These are phyloP conservation scores for Phytophthora aleatoria DNA, from an alignment of 352 stramenopile genomes.

Conservation along the genomic window DNA sequence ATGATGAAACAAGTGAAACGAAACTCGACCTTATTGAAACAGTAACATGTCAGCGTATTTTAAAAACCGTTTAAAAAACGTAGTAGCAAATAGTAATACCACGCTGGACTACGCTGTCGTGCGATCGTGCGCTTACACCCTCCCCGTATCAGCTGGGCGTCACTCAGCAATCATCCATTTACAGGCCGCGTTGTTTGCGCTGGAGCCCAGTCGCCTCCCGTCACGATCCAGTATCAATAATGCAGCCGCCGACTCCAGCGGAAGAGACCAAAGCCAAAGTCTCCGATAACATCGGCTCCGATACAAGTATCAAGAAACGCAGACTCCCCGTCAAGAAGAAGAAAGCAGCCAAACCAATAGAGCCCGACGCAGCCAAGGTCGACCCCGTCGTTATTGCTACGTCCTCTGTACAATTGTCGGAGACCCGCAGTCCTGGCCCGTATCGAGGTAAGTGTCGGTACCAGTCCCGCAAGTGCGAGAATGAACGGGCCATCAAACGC, in stretches of 20 bases:
- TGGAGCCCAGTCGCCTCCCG: background rate
- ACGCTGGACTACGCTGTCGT: conserved; percentile 23
- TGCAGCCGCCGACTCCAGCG: conserved; percentile 12
- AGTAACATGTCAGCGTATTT: background rate
- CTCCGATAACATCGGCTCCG: conserved; percentile 3
- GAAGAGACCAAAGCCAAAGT: conserved; percentile 9
- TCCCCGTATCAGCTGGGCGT: conserved; percentile 29
- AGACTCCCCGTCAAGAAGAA: conserved; percentile 9
- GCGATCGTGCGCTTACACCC: conserved; percentile 22
- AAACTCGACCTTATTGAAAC: background rate
- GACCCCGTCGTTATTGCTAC: conserved; percentile 8
- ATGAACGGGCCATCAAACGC: conserved; percentile 78
- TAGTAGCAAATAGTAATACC: background rate
- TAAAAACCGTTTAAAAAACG: background rate
- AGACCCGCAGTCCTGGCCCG: conserved; percentile 17
- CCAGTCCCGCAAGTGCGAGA: conserved; percentile 82
- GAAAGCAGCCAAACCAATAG: background rate
- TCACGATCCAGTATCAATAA: conserved; percentile 8
- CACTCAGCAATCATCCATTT: conserved; percentile 29
- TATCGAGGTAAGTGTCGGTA: conserved; percentile 78
- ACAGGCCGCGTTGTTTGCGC: background rate
- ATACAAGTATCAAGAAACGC: conserved; percentile 13
- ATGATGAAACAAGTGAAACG: background rate
- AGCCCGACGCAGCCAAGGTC: background rate
- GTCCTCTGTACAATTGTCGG: conserved; percentile 1